Evolutionary conservation across 768 basidiomycete genomes (phyloP).

Genomic region (Hericium alpestre): DNA sequence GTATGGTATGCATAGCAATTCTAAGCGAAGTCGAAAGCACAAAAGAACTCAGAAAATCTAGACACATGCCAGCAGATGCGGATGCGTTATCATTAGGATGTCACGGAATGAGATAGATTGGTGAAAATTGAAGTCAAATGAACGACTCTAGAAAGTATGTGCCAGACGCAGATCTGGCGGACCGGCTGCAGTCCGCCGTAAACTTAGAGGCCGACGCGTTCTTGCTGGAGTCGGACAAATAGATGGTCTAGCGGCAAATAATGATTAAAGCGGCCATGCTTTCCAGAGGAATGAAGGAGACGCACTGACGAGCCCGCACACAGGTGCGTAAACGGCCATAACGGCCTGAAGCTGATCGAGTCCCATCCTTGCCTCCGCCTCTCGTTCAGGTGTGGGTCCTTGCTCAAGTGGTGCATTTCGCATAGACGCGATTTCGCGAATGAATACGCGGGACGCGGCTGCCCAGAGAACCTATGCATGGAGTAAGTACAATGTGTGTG

Average conservation of each 20-base stretch:
- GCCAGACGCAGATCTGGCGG: too few species aligned
- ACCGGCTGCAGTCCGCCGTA: too few species aligned
- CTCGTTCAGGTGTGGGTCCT: conserved; percentile 1
- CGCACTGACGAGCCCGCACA: conserved; percentile 8
- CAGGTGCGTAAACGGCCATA: conserved; percentile 6
- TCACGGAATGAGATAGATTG: too few species aligned
- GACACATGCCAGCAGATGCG: too few species aligned
- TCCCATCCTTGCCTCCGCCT: conserved; percentile 5
- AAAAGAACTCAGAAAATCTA: too few species aligned
- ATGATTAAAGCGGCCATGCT: too few species aligned
- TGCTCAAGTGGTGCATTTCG: conserved; percentile 5
- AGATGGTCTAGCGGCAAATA: conserved; percentile 3
- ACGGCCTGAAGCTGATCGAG: conserved; percentile 11
- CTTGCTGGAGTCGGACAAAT: conserved; percentile 11
- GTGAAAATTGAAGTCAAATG: too few species aligned
- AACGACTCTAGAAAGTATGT: too few species aligned
- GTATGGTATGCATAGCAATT: too few species aligned
- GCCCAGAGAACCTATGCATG: conserved; percentile 6
- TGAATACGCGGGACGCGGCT: conserved; percentile 8
- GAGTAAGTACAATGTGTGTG: neutral
- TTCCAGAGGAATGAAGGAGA: neutral
- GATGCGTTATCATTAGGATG: too few species aligned
- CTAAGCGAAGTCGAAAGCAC: too few species aligned
- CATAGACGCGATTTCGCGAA: conserved; percentile 11
- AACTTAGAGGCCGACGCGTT: neutral